Evolutionary conservation across 2,329 filamentous ascomycete species (phyloP), one percentile per base, ranked within the genome.

Genomic region (Fusarium udum): DNA sequence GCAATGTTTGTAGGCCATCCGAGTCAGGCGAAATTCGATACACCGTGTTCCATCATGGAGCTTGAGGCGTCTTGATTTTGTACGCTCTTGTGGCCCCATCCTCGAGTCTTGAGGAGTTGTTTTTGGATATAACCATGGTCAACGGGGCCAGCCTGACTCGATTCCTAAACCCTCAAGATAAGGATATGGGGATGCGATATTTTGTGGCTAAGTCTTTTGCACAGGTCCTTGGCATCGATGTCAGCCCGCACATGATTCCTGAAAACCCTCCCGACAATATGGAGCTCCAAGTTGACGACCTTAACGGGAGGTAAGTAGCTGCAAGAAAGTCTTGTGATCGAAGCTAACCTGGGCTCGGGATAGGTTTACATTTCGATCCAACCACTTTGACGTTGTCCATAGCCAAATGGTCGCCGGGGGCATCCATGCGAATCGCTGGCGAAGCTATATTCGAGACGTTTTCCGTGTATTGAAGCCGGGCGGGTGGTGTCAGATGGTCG

Each of bases 401-500:
- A 97, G 93, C 75, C 90, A 91, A 74, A 87, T 92, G 82, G 85
- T 94, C 80, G 85, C 88, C 73, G 90, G 90, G 28, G 94, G 93
- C 1, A 93, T 97, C 76, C 87, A 95, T 77, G 84, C 86, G 64
- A 84, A 86, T 70, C 88, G 94, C 80, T 98, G 95, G 95, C 82
- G 84, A 62, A 86, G 87, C 37, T 97, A 97, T 81, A 82, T 97
- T 72, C 85, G 86, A 75, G 95, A 97, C 75, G 92, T 97, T 68
- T 88, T 90, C 73, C 87, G 89, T 28, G 87, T 94, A 15, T 84
- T 95, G 71, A 92, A 90, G 57, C 92, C 91, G 11, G 92, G 91
- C 5, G 95, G 95, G 3, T 97, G 94, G 94, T 88, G 93, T 67
- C 94, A 97, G 79, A 91, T 97, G 87, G 89, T 93, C n/a, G 95